phyloP scores from a whole-genome alignment of 495 filamentous ascomycete genomes.

The Penicillium paradoxum region DNA sequence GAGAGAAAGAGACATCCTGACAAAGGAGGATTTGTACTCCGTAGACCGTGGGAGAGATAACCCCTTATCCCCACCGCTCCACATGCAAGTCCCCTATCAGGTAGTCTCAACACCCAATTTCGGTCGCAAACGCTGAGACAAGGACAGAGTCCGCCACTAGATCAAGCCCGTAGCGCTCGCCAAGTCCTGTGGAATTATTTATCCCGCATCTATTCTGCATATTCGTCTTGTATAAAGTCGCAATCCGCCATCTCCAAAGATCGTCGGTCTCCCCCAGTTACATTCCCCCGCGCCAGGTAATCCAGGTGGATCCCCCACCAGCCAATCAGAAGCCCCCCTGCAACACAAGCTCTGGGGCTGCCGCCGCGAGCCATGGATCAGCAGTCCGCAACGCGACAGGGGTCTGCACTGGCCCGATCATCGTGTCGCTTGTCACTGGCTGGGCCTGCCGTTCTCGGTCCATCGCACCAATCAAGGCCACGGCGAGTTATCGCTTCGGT shows the following conservation, averaged over 20 bases:
- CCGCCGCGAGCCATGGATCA: slow-evolving; percentile 4
- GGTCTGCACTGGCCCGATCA: background rate
- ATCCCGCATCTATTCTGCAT: too few relatives aligned
- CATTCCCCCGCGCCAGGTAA: background rate
- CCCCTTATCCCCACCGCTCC: slow-evolving; percentile 1
- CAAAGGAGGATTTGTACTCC: slow-evolving; percentile 1
- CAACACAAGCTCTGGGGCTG: slow-evolving; percentile 9
- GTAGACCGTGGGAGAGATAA: background rate
- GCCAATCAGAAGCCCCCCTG: background rate
- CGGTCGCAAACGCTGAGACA: background rate
- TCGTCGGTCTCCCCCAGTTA: background rate
- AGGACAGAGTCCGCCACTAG: background rate
- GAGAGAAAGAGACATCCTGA: slow-evolving; percentile 1
- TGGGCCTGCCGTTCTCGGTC: slow-evolving; percentile 15
- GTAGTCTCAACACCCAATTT: too few relatives aligned
- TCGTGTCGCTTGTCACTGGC: slow-evolving; percentile 11
- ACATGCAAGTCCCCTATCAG: background rate
- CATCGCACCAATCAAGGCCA: slow-evolving; percentile 4
- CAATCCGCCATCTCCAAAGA: too few relatives aligned
- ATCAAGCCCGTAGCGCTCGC: too few relatives aligned
- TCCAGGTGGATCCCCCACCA: background rate
- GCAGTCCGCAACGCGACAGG: background rate
- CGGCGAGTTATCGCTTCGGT: slow-evolving; percentile 12
- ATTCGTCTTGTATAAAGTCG: too few relatives aligned
- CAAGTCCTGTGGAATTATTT: too few relatives aligned